Conservation (phyloP, 2,329 filamentous ascomycete species). For the Mycosphaerella sp. region DNA sequence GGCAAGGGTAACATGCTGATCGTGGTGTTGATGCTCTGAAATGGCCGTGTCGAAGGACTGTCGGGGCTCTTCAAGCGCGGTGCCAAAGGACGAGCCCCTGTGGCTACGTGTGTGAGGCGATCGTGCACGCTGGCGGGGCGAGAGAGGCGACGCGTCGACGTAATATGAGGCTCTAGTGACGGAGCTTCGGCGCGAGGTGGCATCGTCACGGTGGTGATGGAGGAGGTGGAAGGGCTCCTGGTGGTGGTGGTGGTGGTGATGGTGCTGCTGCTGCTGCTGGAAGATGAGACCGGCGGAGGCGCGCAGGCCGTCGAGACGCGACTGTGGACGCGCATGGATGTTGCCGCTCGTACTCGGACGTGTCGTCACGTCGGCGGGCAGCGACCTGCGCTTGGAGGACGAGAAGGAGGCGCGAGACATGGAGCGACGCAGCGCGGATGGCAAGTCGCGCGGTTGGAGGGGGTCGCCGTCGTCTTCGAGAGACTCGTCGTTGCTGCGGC, state of each 20-base stretch:
- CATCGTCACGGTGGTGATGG: slow-evolving; percentile 20
- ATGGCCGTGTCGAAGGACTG: slow-evolving; percentile 16
- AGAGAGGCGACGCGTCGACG: slow-evolving; percentile 22
- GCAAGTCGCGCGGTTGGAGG: slow-evolving; percentile 36
- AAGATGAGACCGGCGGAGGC: slow-evolving; percentile 18
- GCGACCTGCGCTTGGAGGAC: slow-evolving; percentile 15
- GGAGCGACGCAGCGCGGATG: slow-evolving; percentile 1
- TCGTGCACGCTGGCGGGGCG: slow-evolving; percentile 20
- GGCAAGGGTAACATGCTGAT: slow-evolving; percentile 2
- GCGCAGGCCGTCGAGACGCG: slow-evolving; percentile 20
- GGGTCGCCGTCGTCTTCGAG: slow-evolving; percentile 11
- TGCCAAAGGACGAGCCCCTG: slow-evolving; percentile 23
- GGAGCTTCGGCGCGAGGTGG: slow-evolving; percentile 20
- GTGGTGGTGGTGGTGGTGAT: too few species aligned
- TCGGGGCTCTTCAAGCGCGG: slow-evolving; percentile 1
- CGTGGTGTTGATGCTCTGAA: slow-evolving; percentile 3
- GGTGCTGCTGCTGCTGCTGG: slow-evolving; percentile 11
- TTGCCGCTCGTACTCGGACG: slow-evolving; percentile 6
- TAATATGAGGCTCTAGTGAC: slow-evolving; percentile 18
- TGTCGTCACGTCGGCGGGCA: slow-evolving; percentile 5
- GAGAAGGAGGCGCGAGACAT: slow-evolving; percentile 10
- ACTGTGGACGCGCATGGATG: slow-evolving; percentile 15
- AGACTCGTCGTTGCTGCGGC: slow-evolving; percentile 3
- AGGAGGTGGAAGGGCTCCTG: slow-evolving; percentile 7
- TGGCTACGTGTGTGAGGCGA: slow-evolving; percentile 26